Evolutionary conservation across 163 green algal genomes (phyloP).

Genomic region (Coccomyxa subellipsoidea): DNA sequence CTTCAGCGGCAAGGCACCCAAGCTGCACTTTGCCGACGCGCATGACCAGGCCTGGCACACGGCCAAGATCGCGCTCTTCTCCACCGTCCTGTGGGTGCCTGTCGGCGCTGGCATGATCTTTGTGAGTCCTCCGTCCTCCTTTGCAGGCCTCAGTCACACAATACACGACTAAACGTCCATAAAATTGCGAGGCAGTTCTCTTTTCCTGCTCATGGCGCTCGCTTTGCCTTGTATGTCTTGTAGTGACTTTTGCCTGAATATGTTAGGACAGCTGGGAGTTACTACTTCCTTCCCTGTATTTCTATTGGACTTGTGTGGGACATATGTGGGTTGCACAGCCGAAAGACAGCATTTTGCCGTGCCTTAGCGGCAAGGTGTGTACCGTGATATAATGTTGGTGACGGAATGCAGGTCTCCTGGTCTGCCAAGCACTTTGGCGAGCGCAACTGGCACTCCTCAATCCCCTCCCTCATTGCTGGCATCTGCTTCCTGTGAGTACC

Average conservation of each 20-base stretch:
- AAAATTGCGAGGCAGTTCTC: no score
- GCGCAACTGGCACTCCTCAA: slow-evolving; percentile 7
- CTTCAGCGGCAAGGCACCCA: neutral
- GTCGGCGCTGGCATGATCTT: slow-evolving; percentile 2
- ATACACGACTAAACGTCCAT: no score
- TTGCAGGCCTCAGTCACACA: neutral
- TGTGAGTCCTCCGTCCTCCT: neutral
- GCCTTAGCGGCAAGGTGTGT: no score
- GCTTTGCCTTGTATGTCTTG: no score
- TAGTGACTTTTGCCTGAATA: no score
- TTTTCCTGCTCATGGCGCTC: no score
- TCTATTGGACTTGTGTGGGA: no score
- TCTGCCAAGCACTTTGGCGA: slow-evolving; percentile 4
- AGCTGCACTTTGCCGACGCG: neutral
- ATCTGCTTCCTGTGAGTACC: slow-evolving; percentile 12
- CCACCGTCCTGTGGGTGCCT: slow-evolving; percentile 6
- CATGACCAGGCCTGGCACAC: neutral
- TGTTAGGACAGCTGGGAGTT: no score
- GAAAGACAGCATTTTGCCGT: no score
- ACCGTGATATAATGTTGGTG: no score
- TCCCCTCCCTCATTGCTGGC: neutral
- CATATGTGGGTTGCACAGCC: no score
- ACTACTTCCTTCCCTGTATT: no score
- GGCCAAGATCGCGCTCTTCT: slow-evolving; percentile 13
- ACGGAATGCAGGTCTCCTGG: neutral